Conservation (phyloP, 1,284 basidiomycete genomes). For the Psilocybe mexicana region DNA sequence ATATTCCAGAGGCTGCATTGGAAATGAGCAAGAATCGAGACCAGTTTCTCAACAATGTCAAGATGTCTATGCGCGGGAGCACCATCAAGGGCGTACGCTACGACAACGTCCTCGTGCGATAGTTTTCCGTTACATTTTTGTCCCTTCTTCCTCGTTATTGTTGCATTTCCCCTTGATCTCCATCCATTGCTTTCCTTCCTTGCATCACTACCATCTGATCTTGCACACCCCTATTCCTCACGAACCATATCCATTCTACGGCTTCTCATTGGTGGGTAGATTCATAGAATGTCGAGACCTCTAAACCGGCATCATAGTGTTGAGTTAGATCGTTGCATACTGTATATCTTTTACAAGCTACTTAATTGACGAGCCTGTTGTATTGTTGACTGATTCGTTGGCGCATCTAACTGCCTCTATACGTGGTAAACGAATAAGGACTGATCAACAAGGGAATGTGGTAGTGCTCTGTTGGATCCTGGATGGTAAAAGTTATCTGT, state of each 20-base stretch:
- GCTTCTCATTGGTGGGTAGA: constrained; percentile 22
- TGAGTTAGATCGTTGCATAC: constrained; percentile 22
- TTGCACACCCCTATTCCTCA: constrained; percentile 28
- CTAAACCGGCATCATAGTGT: constrained; percentile 20
- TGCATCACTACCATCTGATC: constrained; percentile 25
- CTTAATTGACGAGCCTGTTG: constrained; percentile 23
- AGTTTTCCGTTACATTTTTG: constrained; percentile 19
- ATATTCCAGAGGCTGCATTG: constrained; percentile 83
- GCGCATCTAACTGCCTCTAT: constrained; percentile 71
- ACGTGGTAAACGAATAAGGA: constrained; percentile 92
- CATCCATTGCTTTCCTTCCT: constrained; percentile 22
- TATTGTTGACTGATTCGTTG: constrained; percentile 7
- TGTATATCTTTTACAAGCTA: constrained; percentile 29
- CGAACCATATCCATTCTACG: constrained; percentile 27
- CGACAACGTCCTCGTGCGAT: constrained; percentile 66
- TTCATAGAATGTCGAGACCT: constrained; percentile 25
- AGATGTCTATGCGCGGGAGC: constrained; percentile 79
- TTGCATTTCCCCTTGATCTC: constrained; percentile 14
- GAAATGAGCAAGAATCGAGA: constrained; percentile 87
- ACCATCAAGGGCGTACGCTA: constrained; percentile 76
- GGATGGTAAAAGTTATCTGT: constrained; percentile 77
- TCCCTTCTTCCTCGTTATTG: constrained; percentile 14
- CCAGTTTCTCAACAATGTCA: constrained; percentile 81
- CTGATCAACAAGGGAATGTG: constrained; percentile 91
- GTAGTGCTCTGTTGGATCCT: constrained; percentile 77